Evolutionary conservation across 2,329 filamentous ascomycete genomes (phyloP).

Genomic region (Monosporascus sp.): DNA sequence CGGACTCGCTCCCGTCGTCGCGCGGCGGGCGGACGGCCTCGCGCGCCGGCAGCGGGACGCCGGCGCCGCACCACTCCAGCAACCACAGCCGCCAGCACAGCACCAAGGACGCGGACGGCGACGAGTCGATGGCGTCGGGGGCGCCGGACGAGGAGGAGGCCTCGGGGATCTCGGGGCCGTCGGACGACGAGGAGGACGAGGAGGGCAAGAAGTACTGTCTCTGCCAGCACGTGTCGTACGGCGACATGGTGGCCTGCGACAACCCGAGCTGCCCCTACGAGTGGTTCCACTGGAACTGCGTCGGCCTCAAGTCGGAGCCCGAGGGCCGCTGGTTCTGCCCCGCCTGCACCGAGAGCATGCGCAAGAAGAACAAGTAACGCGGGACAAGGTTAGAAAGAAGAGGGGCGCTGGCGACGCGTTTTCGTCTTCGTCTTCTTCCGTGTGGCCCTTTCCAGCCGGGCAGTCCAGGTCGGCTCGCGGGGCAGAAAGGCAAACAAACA

Average conservation of each 20-base stretch:
- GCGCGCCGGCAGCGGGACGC: slow-evolving; percentile 32
- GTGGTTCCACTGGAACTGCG: slow-evolving; percentile 83
- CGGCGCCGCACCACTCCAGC: slow-evolving; percentile 21
- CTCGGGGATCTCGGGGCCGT: slow-evolving; percentile 23
- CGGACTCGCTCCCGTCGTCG: slow-evolving; percentile 48
- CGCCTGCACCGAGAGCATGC: slow-evolving; percentile 49
- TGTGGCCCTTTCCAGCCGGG: no score
- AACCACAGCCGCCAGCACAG: slow-evolving; percentile 12
- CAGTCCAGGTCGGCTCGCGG: no score
- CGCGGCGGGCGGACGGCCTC: slow-evolving; percentile 36
- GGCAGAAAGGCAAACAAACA: no score
- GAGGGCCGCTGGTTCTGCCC: slow-evolving; percentile 65
- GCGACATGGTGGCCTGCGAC: slow-evolving; percentile 86
- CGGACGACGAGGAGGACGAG: slow-evolving; percentile 63
- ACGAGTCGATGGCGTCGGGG: slow-evolving; percentile 35
- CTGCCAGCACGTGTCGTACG: slow-evolving; percentile 78
- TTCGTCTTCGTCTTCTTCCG: no score
- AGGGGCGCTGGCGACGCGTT: not conserved
- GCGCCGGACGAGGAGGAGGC: slow-evolving; percentile 3
- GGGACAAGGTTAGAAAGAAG: not conserved
- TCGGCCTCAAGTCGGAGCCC: slow-evolving; percentile 62
- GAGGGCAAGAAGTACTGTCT: slow-evolving; percentile 79
- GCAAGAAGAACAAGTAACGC: slow-evolving; percentile 33
- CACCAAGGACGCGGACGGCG: slow-evolving; percentile 18
- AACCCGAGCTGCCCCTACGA: slow-evolving; percentile 76